Conservation (phyloP, 345 rosid genomes). For the Corymbia maculata region DNA sequence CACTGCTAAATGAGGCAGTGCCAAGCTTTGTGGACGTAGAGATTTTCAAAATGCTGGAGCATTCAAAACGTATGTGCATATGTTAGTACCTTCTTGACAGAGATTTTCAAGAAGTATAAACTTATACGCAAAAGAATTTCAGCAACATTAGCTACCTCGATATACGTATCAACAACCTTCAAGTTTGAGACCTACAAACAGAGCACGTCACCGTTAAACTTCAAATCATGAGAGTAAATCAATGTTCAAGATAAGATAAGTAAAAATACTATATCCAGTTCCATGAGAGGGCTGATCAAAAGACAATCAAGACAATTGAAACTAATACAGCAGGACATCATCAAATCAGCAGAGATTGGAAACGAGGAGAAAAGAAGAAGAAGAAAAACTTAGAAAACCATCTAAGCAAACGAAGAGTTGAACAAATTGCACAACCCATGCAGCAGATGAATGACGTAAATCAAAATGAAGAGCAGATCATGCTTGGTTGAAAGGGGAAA, state of each 20-base stretch:
- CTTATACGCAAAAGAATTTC: neutral
- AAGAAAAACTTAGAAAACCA: neutral
- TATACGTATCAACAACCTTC: slow-evolving; percentile 31
- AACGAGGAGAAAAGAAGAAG: neutral
- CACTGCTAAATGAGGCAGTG: slow-evolving; percentile 60
- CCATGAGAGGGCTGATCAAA: neutral
- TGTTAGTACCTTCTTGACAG: neutral
- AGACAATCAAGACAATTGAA: neutral
- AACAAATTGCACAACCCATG: neutral
- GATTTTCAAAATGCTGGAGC: neutral
- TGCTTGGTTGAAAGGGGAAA: neutral
- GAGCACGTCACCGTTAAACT: slow-evolving; percentile 6
- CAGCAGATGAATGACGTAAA: neutral
- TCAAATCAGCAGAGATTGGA: neutral
- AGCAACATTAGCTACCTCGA: slow-evolving; percentile 14
- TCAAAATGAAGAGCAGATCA: neutral
- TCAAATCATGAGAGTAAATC: neutral
- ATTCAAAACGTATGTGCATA: neutral
- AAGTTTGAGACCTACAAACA: slow-evolving; percentile 37
- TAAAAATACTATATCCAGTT: neutral
- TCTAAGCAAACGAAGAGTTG: neutral
- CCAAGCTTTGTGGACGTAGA: slow-evolving; percentile 13
- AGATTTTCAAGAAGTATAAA: neutral
- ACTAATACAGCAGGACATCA: neutral
- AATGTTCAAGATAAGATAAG: neutral